Conservation (phyloP, 352 stramenopile species). For the Globisporangium cystogenes region DNA sequence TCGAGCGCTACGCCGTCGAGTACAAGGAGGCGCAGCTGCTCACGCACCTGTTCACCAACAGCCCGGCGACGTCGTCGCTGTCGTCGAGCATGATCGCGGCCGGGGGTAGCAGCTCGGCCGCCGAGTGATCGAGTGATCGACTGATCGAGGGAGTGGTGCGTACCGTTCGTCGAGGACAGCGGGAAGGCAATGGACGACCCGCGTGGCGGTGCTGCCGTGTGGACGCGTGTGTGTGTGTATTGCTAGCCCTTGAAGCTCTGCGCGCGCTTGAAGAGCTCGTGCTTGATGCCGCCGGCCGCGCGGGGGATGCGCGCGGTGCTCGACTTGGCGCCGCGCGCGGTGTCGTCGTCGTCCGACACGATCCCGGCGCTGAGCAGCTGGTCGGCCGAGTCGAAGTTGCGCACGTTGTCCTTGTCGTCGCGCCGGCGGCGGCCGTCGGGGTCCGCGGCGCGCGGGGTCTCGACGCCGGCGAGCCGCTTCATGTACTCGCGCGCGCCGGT, state of each 20-base stretch:
- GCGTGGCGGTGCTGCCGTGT: too few relatives aligned
- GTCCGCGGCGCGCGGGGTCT: neutral
- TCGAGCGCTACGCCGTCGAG: conserved; percentile 79
- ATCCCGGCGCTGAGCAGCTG: neutral
- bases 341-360: neutral
- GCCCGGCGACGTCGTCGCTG: neutral
- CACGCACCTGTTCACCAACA: conserved; percentile 62
- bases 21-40: conserved; percentile 86
- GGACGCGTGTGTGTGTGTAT: too few relatives aligned
- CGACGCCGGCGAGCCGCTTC: neutral
- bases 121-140: neutral
- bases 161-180: neutral
- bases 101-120: neutral
- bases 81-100: conserved; percentile 1
- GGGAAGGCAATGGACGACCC: too few relatives aligned
- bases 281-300: neutral
- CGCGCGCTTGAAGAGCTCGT: neutral
- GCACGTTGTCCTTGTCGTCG: conserved; percentile 8
- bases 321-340: too few relatives aligned
- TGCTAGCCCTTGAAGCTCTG: neutral
- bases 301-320: too few relatives aligned
- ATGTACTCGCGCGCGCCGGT: conserved; percentile 30
- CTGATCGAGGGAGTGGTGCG: neutral
- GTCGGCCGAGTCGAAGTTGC: conserved; percentile 11
- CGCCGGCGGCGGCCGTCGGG: too few relatives aligned